Base-by-base conservation (phyloP, 306 rosid genomes). In the Hylodesmum podocarpum region DNA sequence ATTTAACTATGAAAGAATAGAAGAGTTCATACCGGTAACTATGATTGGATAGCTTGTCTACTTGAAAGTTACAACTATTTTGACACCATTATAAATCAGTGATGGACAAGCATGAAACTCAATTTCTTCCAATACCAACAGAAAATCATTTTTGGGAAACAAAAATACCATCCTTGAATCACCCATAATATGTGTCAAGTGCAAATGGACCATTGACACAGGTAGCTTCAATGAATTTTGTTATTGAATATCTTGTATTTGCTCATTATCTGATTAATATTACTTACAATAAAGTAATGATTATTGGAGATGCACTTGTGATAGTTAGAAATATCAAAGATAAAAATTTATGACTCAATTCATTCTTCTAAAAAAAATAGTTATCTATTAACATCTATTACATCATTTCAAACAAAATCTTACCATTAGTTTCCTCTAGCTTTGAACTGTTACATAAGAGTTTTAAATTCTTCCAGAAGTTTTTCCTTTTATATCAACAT, bases 381-480 rank as follows among this genome's bases (percentile, higher is more conserved):
- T 66, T 11, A 15, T 31, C 59, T 5, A 73, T 36, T 33, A 41
- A 43, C 70, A 53, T 70, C 36, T 76, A 53, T 50, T 16, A 15
- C 24, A 47, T 68, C 84, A 66, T 66, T 75, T 53, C 31, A 78
- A 29, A 49, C 57, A 49, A 19, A n/a, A 28, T 31, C 40, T 31
- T 8, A 24, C 54, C 28, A 50, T 31, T 22, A 28, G 62, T 14
- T 33, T 53, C 74, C 29, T 37, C 47, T 49, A 16, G 85, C 63
- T 63, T 51, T 67, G 57, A 40, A n/a, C 18, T 61, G 41, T 14
- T 49, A 19, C 47, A 21, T 62, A 62, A 28, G 49, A 21, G 40
- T 61, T 43, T 36, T 24, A 24, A 66, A 44, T 55, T 66, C 76
- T 24, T 54, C 22, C 18, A 33, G 36, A 53, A 22, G 68, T n/a